These are phyloP conservation scores for Fonsecaea pedrosoi DNA, from an alignment of 2,329 filamentous ascomycete genomes.

Conservation along the genomic window DNA sequence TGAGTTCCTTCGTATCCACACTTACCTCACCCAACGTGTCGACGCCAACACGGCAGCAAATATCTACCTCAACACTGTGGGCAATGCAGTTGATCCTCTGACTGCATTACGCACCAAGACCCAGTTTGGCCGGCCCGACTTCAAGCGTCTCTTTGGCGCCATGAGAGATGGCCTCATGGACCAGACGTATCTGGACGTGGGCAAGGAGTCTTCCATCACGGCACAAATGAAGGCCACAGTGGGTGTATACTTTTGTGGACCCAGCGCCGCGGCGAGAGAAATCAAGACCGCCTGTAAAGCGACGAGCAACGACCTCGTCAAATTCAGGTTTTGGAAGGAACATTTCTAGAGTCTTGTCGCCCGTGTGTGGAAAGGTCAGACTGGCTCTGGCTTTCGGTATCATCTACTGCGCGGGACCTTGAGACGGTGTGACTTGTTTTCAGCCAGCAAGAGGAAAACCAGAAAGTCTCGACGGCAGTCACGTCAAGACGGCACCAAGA, in stretches of 20 bases:
- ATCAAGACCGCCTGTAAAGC: constrained; percentile 82
- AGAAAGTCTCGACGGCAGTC: neutral
- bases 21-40: constrained; percentile 91
- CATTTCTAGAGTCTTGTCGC: constrained; percentile 59
- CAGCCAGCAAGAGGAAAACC: neutral
- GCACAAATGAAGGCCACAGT: constrained; percentile 63
- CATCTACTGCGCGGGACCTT: neutral
- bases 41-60: constrained; percentile 94
- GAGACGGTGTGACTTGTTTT: neutral
- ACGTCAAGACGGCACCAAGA: neutral
- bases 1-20: constrained; percentile 97
- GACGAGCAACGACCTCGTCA: constrained; percentile 77
- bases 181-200: constrained; percentile 80
- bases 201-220: constrained; percentile 77
- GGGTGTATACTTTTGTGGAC: constrained; percentile 97
- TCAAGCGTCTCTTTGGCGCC: constrained; percentile 75
- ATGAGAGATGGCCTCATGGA: constrained; percentile 90
- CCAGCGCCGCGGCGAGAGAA: constrained; percentile 77
- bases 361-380: neutral
- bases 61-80: constrained; percentile 95
- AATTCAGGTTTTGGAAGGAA: constrained; percentile 99
- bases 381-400: neutral
- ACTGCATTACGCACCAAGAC: constrained; percentile 90
- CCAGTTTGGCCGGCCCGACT: constrained; percentile 94
- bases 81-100: constrained; percentile 83